A percentile compares a stretch with the other conserved stretches of the same genome.
Evolutionary conservation across 192 early-diverging fungal species (phyloP).

Genomic region (Cetraspora pellucida): DNA sequence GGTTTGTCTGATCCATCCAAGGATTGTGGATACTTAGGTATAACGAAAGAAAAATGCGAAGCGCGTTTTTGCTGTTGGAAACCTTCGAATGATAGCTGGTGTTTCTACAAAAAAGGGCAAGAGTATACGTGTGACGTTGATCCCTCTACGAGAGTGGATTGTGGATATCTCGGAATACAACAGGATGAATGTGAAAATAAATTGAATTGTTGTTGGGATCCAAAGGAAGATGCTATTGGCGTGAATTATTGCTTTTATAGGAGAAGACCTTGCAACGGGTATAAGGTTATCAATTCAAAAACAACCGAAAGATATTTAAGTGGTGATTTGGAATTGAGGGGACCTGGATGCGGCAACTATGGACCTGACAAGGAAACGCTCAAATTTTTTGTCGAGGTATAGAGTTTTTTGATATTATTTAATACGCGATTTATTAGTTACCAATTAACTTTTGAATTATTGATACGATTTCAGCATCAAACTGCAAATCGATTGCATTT

Average conservation of each 20-base stretch:
- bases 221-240: not conserved
- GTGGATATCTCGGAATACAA: conserved; percentile 6
- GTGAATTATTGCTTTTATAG: not conserved
- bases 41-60: conserved; percentile 1
- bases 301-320: not conserved
- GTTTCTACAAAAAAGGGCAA: conserved; percentile 4
- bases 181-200: not conserved
- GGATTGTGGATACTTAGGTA: conserved; percentile 24
- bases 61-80: not conserved
- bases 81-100: conserved; percentile 5
- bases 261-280: not conserved
- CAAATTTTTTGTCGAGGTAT: conserved; percentile 3
- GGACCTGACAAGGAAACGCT: not conserved
- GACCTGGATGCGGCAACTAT: not conserved
- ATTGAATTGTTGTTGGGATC: conserved; percentile 22
- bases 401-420: no score
- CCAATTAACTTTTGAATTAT: not conserved
- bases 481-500: not conserved
- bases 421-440: not conserved
- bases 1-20: no score
- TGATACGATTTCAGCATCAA: not conserved
- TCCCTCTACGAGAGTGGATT: not conserved
- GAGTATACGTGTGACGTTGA: not conserved
- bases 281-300: not conserved
- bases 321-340: not conserved